Percentiles rank a stretch among this genome's conserved stretches.
phyloP scores from a whole-genome alignment of 768 basidiomycete species.

The Pleurotus giganteus region DNA sequence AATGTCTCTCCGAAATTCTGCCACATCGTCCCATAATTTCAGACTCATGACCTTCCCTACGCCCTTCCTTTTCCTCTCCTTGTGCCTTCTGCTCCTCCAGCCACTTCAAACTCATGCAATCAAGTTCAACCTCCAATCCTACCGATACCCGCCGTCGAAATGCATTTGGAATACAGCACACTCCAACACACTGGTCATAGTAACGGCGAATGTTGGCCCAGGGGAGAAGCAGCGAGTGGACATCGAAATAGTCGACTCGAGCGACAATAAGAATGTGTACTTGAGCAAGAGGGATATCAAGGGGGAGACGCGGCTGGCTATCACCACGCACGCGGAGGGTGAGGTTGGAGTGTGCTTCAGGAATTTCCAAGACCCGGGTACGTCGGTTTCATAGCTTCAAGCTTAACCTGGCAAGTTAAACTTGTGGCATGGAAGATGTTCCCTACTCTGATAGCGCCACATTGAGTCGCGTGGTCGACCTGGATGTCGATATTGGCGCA shows the following conservation, averaged over 20 bases:
- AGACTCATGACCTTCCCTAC: conserved; percentile 12
- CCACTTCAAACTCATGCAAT: conserved; percentile 50
- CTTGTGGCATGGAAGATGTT: conserved; percentile 34
- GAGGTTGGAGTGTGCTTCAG: conserved; percentile 96
- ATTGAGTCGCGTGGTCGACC: conserved; percentile 72
- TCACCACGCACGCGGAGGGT: conserved; percentile 91
- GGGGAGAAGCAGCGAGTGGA: conserved; percentile 81
- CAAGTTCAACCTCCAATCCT: conserved; percentile 80
- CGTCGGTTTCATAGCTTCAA: conserved; percentile 25
- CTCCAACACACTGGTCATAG: conserved; percentile 85
- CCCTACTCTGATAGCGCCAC: conserved; percentile 44
- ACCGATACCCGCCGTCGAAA: conserved; percentile 71
- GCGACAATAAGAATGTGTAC: conserved; percentile 82
- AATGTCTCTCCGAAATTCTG: neutral
- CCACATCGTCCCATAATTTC: neutral
- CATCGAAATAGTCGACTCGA: conserved; percentile 92
- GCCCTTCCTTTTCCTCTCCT: conserved; percentile 23
- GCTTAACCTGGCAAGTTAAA: neutral
- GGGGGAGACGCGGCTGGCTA: conserved; percentile 88
- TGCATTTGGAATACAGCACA: conserved; percentile 97
- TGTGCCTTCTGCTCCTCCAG: conserved; percentile 24
- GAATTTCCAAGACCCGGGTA: conserved; percentile 76
- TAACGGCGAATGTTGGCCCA: conserved; percentile 88
- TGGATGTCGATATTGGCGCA: conserved; percentile 97
- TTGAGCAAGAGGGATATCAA: conserved; percentile 85